Evolutionary conservation across 495 filamentous ascomycete genomes (phyloP), one percentile per base, ranked within the genome.

Genomic region (Aspergillus saccharolyticus): DNA sequence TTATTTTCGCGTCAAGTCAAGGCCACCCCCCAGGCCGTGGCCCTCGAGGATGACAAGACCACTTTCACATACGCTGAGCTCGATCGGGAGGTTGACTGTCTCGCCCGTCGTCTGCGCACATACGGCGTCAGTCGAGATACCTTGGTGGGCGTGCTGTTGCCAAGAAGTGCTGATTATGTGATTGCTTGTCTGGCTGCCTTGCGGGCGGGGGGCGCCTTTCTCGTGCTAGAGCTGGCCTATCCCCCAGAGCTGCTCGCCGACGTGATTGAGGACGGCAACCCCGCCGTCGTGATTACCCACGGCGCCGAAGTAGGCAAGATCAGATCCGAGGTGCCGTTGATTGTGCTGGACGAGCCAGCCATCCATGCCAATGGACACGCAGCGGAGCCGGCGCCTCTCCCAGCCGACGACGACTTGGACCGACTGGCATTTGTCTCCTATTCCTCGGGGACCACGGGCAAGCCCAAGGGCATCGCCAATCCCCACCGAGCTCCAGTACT

Each of bases 391-490:
- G 53, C 71, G 9, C 74, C 76, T 17, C 56, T 81, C 42, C 82
- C 83, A 7, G 70, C 74, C 0, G 77, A 83, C 30, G 75, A 83
- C 60, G 85, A 89, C 62, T 60, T 89, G 51, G 84, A 87, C 60
- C 74, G 83, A 18, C 75, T 87, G 30, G 80, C 82, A 7, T 89
- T 87, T 63, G 82, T 86, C 2, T 83, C 82, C 0, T 88, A 87
- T 63, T 85, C 83, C 2, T 85, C 82, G 5, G 85, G 84, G 15
- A 86, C 84, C 0, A 89, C 85, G 0, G 85, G 85, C 44, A 82
- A 81, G 28, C 85, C 85, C 0, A 89, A 87, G 64, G 85, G 85
- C 18, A 89, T 89, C 55, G 82, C 81, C 7, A 87, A 87, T 60
- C 82, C 85, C 2, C 85, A 89, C 58, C 71, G 81, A 25, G 84